Conservation (phyloP, 2,329 filamentous ascomycete species). For the Calonectria hongkongensis region DNA sequence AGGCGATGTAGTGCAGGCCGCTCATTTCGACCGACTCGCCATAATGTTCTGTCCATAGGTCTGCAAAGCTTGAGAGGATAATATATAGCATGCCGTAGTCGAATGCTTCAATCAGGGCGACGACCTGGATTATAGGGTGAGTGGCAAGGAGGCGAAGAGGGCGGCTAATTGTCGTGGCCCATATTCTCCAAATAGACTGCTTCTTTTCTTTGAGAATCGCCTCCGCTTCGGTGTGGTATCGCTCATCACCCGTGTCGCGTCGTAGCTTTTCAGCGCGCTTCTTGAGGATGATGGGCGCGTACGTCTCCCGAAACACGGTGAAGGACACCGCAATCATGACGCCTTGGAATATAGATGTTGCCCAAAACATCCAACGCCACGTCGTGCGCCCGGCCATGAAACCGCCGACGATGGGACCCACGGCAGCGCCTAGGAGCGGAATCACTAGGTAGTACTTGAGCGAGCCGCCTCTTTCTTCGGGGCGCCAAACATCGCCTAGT, state of each 20-base stretch:
- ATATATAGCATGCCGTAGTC: conserved; percentile 79
- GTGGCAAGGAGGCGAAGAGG: conserved; percentile 74
- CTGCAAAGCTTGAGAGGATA: conserved; percentile 76
- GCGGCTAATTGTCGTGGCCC: conserved; percentile 65
- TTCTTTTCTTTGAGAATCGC: conserved; percentile 53
- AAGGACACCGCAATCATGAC: conserved; percentile 59
- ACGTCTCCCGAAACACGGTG: conserved; percentile 62
- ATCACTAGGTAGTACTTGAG: conserved; percentile 62
- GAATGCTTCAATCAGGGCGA: conserved; percentile 74
- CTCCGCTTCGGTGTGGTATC: conserved; percentile 62
- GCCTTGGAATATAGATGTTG: conserved; percentile 64
- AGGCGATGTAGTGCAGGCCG: conserved; percentile 79
- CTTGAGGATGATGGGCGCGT: conserved; percentile 59
- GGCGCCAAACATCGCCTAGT: conserved; percentile 67
- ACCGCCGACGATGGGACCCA: conserved; percentile 63
- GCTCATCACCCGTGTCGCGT: conserved; percentile 53
- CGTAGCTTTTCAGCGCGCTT: conserved; percentile 59
- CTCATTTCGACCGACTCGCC: conserved; percentile 73
- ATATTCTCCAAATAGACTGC: conserved; percentile 52
- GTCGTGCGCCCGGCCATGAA: conserved; percentile 60
- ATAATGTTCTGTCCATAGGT: conserved; percentile 74
- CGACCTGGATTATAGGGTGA: conserved; percentile 76
- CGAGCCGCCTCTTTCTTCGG: conserved; percentile 66
- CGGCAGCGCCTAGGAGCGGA: conserved; percentile 62
- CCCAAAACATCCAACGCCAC: conserved; percentile 69